phyloP scores from a whole-genome alignment of 192 early-diverging fungal species.

The Rhizophagus clarus region DNA sequence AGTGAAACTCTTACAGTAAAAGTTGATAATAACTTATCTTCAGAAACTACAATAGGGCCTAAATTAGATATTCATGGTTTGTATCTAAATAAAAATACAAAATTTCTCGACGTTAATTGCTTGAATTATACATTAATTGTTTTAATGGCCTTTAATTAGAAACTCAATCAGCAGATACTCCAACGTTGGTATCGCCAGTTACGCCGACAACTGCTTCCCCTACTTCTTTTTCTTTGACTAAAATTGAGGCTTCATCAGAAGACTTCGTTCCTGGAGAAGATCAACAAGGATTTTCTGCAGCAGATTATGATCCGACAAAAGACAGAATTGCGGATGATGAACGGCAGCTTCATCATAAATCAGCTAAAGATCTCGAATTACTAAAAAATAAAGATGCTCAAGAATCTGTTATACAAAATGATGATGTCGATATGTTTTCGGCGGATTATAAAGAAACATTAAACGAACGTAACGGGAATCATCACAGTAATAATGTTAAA shows the following conservation, averaged over 20 bases:
- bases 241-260: conserved; percentile 35
- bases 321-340: conserved; percentile 73
- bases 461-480: conserved; percentile 33
- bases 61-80: conserved; percentile 18
- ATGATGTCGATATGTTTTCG: conserved; percentile 64
- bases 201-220: conserved; percentile 31
- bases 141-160: conserved; percentile 40
- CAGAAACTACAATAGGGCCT: conserved; percentile 32
- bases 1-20: conserved; percentile 33
- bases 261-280: conserved; percentile 34
- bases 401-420: conserved; percentile 42
- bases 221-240: conserved; percentile 36
- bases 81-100: background rate
- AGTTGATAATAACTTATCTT: conserved; percentile 4
- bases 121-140: conserved; percentile 2
- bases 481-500: conserved; percentile 26
- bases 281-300: conserved; percentile 53
- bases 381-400: conserved; percentile 50
- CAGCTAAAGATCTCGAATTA: conserved; percentile 47
- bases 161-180: conserved; percentile 31
- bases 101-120: background rate
- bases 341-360: conserved; percentile 53
- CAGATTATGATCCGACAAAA: conserved; percentile 80
- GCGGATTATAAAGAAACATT: conserved; percentile 61
- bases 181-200: conserved; percentile 23